Evolutionary conservation across 306 rosid species (phyloP).

Genomic region (Cicer judaicum): DNA sequence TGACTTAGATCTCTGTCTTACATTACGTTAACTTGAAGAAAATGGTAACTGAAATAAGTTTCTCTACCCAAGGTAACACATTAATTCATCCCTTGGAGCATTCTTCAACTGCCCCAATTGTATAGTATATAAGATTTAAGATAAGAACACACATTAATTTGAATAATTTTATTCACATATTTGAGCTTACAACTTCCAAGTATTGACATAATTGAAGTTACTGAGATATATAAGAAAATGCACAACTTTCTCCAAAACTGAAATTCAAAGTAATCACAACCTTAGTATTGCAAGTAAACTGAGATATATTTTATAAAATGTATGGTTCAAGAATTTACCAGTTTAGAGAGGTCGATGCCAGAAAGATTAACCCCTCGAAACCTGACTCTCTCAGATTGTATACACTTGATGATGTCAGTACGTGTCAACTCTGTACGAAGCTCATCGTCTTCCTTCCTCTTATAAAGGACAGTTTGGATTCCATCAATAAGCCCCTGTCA

Average conservation of each 20-base stretch:
- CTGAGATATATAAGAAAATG: conserved; percentile 5
- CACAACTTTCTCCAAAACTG: conserved; percentile 18
- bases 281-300: conserved; percentile 13
- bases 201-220: conserved; percentile 8
- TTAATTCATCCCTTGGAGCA: conserved; percentile 11
- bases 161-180: background rate
- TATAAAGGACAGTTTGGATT: conserved; percentile 55
- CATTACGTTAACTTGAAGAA: background rate
- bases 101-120: conserved; percentile 27
- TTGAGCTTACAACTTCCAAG: conserved; percentile 10
- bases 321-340: conserved; percentile 57
- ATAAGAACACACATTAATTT: conserved; percentile 7
- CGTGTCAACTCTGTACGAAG: conserved; percentile 75
- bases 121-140: conserved; percentile 19
- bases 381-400: conserved; percentile 82
- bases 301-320: conserved; percentile 17
- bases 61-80: conserved; percentile 11
- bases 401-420: conserved; percentile 89
- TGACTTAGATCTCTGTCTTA: conserved; percentile 25
- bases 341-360: conserved; percentile 94
- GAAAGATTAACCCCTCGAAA: conserved; percentile 95
- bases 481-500: conserved; percentile 87
- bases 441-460: conserved; percentile 71
- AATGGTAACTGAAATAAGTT: conserved; percentile 20
- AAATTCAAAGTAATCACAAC: conserved; percentile 16